These are phyloP conservation scores for Penicillium herquei DNA, from an alignment of 495 filamentous ascomycete species.

Conservation along the genomic window DNA sequence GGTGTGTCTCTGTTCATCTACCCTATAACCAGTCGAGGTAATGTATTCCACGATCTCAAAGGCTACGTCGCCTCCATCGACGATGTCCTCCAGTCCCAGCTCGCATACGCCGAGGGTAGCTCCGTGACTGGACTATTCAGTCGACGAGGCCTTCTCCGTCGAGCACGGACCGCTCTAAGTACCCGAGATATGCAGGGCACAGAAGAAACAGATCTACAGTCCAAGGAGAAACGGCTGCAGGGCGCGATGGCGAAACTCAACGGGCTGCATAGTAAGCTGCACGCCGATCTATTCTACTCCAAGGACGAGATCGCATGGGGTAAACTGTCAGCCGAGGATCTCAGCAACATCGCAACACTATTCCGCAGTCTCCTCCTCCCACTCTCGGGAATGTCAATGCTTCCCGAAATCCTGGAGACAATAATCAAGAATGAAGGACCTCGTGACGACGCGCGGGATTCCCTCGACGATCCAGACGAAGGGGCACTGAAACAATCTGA, in stretches of 20 bases:
- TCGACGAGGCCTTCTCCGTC: conserved; percentile 20
- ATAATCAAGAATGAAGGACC: conserved; percentile 34
- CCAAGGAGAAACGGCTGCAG: conserved; percentile 43
- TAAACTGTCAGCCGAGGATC: conserved; percentile 63
- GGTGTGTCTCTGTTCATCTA: conserved; percentile 63
- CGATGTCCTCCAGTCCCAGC: conserved; percentile 53
- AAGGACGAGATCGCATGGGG: conserved; percentile 71
- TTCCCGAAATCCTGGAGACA: conserved; percentile 68
- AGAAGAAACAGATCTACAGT: conserved; percentile 38
- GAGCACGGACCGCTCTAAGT: conserved; percentile 22
- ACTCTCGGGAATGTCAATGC: conserved; percentile 63
- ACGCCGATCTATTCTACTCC: conserved; percentile 65
- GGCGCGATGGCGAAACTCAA: conserved; percentile 47
- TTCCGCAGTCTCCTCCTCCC: conserved; percentile 61
- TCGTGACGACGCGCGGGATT: conserved; percentile 9
- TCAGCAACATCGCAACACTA: conserved; percentile 52
- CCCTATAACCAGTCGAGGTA: conserved; percentile 59
- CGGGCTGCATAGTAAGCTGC: conserved; percentile 62
- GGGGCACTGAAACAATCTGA: conserved; percentile 26
- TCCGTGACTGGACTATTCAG: conserved; percentile 20
- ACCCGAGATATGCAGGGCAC: conserved; percentile 18
- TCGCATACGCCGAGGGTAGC: conserved; percentile 51
- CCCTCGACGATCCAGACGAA: conserved; percentile 31
- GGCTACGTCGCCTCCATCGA: conserved; percentile 51
- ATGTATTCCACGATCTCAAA: conserved; percentile 56